Conservation (phyloP, 208 protist species). For the Trypanosoma grayi region DNA sequence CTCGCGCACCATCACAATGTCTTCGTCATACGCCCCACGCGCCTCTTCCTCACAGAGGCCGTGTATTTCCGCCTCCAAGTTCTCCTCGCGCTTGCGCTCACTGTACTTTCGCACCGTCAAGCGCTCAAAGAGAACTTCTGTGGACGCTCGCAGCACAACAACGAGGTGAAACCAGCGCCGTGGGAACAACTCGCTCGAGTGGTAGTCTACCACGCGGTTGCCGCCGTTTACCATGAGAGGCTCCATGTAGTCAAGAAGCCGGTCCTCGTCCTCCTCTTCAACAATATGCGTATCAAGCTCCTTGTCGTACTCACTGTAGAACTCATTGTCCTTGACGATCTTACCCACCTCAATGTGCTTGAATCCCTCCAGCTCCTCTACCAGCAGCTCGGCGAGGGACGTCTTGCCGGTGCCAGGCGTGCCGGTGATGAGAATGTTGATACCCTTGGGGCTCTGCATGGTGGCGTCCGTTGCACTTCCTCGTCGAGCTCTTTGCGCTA, state of each 20-base stretch:
- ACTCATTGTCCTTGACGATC: conserved; percentile 89
- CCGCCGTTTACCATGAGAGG: conserved; percentile 84
- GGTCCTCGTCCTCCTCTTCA: conserved; percentile 93
- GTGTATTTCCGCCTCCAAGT: conserved; percentile 98
- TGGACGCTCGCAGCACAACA: conserved; percentile 93
- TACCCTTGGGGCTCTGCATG: conserved; percentile 69
- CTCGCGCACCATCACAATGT: conserved; percentile 83
- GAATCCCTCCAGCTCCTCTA: conserved; percentile 63
- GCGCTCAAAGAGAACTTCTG: conserved; percentile 89
- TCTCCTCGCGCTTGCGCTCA: conserved; percentile 93
- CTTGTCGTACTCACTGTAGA: conserved; percentile 91
- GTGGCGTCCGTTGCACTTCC: not conserved
- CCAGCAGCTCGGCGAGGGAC: conserved; percentile 80
- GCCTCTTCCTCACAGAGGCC: conserved; percentile 96
- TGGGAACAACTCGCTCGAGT: conserved; percentile 96
- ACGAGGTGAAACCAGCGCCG: conserved; percentile 98
- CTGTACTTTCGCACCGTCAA: conserved; percentile 90
- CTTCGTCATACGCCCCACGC: conserved; percentile 83
- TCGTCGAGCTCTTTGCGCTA: too few species aligned
- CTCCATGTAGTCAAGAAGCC: conserved; percentile 95
- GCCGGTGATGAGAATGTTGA: conserved; percentile 94
- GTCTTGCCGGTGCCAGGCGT: conserved; percentile 98
- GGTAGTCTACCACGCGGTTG: conserved; percentile 95
- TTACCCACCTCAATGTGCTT: conserved; percentile 90
- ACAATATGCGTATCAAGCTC: conserved; percentile 93